These are phyloP conservation scores for Saccharomycopsis capsularis DNA, from an alignment of 805 yeast species.

Conservation along the genomic window DNA sequence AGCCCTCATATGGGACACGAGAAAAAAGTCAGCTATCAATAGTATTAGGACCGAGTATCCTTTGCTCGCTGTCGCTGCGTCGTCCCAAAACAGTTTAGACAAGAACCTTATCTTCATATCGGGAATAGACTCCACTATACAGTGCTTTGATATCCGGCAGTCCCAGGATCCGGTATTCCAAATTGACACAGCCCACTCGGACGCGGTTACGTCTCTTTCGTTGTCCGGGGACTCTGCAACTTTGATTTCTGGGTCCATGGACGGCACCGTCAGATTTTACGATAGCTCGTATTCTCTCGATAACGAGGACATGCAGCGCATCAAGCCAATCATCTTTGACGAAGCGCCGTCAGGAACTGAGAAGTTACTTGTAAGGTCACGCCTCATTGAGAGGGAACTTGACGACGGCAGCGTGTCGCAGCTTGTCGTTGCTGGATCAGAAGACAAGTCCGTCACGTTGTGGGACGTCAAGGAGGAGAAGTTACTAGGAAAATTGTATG, in stretches of 20 bases:
- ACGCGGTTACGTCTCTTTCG: slow-evolving; percentile 49
- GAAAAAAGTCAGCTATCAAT: slow-evolving; percentile 41
- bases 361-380: slow-evolving; percentile 42
- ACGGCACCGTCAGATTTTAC: slow-evolving; percentile 50
- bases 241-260: slow-evolving; percentile 46
- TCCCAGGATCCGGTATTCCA: slow-evolving; percentile 38
- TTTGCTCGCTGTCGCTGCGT: slow-evolving; percentile 43
- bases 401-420: background rate
- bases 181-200: slow-evolving; percentile 38
- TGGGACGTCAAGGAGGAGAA: slow-evolving; percentile 55
- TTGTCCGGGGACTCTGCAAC: slow-evolving; percentile 42
- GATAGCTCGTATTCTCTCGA: slow-evolving; percentile 33
- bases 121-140: slow-evolving; percentile 62
- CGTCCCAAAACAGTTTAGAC: slow-evolving; percentile 30
- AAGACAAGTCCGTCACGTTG: slow-evolving; percentile 47
- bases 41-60: slow-evolving; percentile 48
- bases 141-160: slow-evolving; percentile 52
- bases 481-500: slow-evolving; percentile 42
- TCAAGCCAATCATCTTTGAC: slow-evolving; percentile 42
- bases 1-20: slow-evolving; percentile 55
- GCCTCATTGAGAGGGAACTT: slow-evolving; percentile 28
- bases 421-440: slow-evolving; percentile 51
- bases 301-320: slow-evolving; percentile 34
- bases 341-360: slow-evolving; percentile 54
- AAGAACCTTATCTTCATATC: slow-evolving; percentile 37